These are phyloP conservation scores for Ogataea paradorogensis DNA, from an alignment of 805 yeast species.

Conservation along the genomic window DNA sequence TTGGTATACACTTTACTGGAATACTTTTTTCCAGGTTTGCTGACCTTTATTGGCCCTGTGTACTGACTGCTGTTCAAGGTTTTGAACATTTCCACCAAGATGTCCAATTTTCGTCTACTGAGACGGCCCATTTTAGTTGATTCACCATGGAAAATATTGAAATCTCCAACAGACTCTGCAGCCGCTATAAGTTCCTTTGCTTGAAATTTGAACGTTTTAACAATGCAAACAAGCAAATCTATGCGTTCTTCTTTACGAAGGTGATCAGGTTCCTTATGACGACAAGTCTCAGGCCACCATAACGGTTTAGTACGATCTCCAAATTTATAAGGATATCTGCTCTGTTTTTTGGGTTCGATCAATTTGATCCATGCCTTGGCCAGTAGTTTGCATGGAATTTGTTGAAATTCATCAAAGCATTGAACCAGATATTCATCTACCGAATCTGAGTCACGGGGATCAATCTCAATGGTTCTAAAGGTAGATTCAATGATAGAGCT, in stretches of 20 bases:
- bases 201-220: slow-evolving; percentile 26
- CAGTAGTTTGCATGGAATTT: slow-evolving; percentile 54
- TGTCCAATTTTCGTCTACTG: slow-evolving; percentile 21
- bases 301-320: slow-evolving; percentile 50
- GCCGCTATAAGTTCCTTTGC: slow-evolving; percentile 22
- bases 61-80: slow-evolving; percentile 16
- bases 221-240: slow-evolving; percentile 42
- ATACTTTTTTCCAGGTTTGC: slow-evolving; percentile 33
- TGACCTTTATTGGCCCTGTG: slow-evolving; percentile 18
- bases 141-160: slow-evolving; percentile 15
- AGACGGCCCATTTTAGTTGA: slow-evolving; percentile 19
- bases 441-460: slow-evolving; percentile 17
- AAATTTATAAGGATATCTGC: slow-evolving; percentile 56
- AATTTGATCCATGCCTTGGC: slow-evolving; percentile 67
- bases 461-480: slow-evolving; percentile 15
- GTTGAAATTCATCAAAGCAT: slow-evolving; percentile 43
- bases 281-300: slow-evolving; percentile 68
- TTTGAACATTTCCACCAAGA: slow-evolving; percentile 27
- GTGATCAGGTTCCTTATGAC: slow-evolving; percentile 76
- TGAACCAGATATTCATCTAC: slow-evolving; percentile 26
- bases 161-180: slow-evolving; percentile 26
- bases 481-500: slow-evolving; percentile 12
- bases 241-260: slow-evolving; percentile 57
- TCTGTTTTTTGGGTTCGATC: slow-evolving; percentile 66
- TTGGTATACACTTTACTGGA: slow-evolving; percentile 27